phyloP scores from a whole-genome alignment of 2,329 filamentous ascomycete genomes.

The Spiromastix sp. region DNA sequence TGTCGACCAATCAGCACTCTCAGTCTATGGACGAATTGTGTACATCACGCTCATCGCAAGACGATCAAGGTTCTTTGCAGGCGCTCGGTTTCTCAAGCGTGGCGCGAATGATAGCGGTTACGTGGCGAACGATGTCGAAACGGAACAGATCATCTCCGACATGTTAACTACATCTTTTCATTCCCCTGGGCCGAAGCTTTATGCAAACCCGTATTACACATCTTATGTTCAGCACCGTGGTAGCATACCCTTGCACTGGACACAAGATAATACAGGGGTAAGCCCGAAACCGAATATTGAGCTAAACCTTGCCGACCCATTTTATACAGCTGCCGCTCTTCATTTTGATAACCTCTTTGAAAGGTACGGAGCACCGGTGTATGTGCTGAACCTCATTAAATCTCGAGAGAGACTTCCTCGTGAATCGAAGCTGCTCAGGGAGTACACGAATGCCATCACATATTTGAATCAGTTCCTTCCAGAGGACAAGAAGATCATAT shows the following conservation, averaged over 20 bases:
- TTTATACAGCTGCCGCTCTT: conserved; percentile 82
- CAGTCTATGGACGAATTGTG: conserved; percentile 76
- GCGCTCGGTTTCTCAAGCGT: conserved; percentile 85
- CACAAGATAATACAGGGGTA: conserved; percentile 88
- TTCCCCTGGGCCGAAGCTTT: conserved; percentile 73
- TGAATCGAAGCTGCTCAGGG: conserved; percentile 80
- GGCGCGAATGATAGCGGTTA: conserved; percentile 91
- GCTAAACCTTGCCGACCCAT: conserved; percentile 88
- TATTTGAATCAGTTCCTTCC: conserved; percentile 95
- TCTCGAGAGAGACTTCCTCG: conserved; percentile 75
- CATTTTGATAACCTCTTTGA: conserved; percentile 95
- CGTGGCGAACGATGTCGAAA: conserved; percentile 97
- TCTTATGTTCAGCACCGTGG: conserved; percentile 95
- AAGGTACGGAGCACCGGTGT: conserved; percentile 84
- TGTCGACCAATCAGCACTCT: conserved; percentile 78
- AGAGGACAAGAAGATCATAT: conserved; percentile 70
- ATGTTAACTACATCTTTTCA: conserved; percentile 93
- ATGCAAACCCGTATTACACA: conserved; percentile 82
- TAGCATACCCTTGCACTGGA: conserved; percentile 95
- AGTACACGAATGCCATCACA: conserved; percentile 76
- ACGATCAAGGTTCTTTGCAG: conserved; percentile 85
- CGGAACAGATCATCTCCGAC: conserved; percentile 95
- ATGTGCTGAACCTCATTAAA: conserved; percentile 86
- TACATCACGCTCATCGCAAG: conserved; percentile 92
- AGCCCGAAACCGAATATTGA: conserved; percentile 95